Evolutionary conservation across 2,329 filamentous ascomycete species (phyloP), one percentile per base, ranked within the genome.

Genomic region (Fusarium ramigenum): DNA sequence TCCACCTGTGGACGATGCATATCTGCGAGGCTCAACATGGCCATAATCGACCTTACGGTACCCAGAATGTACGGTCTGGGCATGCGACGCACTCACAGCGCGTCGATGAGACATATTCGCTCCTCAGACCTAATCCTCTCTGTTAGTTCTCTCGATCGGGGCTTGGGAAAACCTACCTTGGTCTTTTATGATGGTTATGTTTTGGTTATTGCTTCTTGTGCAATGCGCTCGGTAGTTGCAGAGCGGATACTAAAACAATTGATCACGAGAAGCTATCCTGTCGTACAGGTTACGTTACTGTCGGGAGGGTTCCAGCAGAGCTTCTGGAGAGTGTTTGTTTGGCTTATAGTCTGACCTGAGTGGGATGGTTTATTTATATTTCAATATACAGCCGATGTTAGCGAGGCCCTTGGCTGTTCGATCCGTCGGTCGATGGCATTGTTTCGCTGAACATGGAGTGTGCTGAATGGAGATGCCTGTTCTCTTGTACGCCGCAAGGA

Each of bases 281-380:
- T 73, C 66, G 59, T 63, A 74, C 71, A 73, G 63, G 71, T 72
- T 73, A 73, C 71, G 63, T 74, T 73, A 71, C 70, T 47, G 34
- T 36, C 50, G 57, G 50, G 34, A 30, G 32, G 37, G 25, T 52
- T 53, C 34, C 46, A 52, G 46, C 46, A 59, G 60, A 60, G 47
- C 66, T 62, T 57, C 59, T 73, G 25, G 44, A 32, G 15, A 65
- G 52, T 47, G 40, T 46, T 63, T 72, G 68, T 67, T 58, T 63
- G 46, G 34, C 52, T 40, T 47, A 40, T 47, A 59, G 57, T 67
- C 43, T 49, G 52, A 39, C 19, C 18, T 34, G 43, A 37, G 36
- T 19, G 40, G 37, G 18, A 39, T 19, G 28, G 23, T 49, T 34
- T 52, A 30, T 61, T 64, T 74, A 62, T 73, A 61, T 64, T 21